Conservation (phyloP, 352 stramenopile species). For the Pythium dissimile region DNA sequence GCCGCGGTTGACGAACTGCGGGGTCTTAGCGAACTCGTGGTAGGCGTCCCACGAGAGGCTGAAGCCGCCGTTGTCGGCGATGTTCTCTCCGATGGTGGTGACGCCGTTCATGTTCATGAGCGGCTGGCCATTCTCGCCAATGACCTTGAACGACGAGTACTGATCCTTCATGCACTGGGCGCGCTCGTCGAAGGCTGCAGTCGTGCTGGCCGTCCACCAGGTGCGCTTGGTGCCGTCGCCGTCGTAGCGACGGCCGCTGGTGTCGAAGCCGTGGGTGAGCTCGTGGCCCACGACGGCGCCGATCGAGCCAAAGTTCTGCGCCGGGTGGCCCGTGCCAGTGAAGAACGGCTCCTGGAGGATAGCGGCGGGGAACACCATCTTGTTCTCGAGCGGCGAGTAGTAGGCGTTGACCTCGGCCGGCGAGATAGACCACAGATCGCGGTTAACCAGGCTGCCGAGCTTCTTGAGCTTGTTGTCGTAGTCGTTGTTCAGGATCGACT, state of each 20-base stretch:
- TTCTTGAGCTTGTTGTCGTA: constrained; percentile 29
- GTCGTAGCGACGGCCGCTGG: constrained; percentile 85
- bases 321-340: constrained; percentile 66
- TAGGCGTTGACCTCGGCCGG: constrained; percentile 90
- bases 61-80: constrained; percentile 75
- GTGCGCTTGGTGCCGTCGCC: constrained; percentile 86
- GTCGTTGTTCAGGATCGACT: constrained; percentile 36
- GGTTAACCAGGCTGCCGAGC: constrained; percentile 42
- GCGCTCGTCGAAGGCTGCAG: constrained; percentile 62
- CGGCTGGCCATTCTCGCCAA: constrained; percentile 32
- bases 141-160: constrained; percentile 52
- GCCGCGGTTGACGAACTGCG: neutral
- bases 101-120: constrained; percentile 54
- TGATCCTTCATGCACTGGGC: constrained; percentile 56
- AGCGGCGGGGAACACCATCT: constrained; percentile 94
- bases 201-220: constrained; percentile 89
- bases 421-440: constrained; percentile 81
- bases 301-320: constrained; percentile 91
- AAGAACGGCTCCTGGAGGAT: constrained; percentile 94
- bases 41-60: constrained; percentile 63
- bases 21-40: constrained; percentile 31
- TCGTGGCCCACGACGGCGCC: constrained; percentile 92
- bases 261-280: constrained; percentile 94
- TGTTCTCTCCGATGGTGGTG: constrained; percentile 71
- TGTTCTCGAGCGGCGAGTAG: constrained; percentile 65